Evolutionary conservation across 768 basidiomycete species (phyloP), one percentile per base, ranked within the genome.

Genomic region (Bullera alba): DNA sequence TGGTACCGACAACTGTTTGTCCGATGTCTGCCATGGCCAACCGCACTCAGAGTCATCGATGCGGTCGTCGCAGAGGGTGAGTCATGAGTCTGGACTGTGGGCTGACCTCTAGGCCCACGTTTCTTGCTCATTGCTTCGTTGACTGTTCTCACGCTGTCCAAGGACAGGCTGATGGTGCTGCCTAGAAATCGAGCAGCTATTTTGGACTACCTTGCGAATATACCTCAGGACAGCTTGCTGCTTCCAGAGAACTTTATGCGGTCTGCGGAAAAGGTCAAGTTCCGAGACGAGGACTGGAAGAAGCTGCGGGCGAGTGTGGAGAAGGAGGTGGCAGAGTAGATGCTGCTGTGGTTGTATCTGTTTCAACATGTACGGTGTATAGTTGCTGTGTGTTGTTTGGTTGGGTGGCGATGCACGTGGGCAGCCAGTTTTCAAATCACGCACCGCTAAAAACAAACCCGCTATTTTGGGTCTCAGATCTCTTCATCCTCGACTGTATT

Each of bases 21-120:
- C n/a, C 48, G 66, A n/a, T 56, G 53, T 52, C 48, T 68, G 14
- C 66, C 66, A 26, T 68, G 66, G 66, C 66, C 66, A 5, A 68
- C 66, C 0, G 54, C 61, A 14, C 35, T 68, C 27, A 47, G 66
- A 22, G 57, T 65, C 2, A 58, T 65, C 15, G 66, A 68, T 46
- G 63, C 58, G 16, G 58, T 68, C 6, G 61, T 68, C 12, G 55
- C 60, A 2, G 66, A 68, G 43, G 66, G 66, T 65, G 32, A 56
- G 58, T 47, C 23, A 26, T 34, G 17, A n/a, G 19, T 26, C 19
- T 5, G 19, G 23, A 15, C 12, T 46, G 34, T 21, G 35, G 4
- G 19, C 45, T 36, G 49, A 51, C 46, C 17, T 14, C 16, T 29
- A 67, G 65, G 65, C 25, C 61, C 66, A 3, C 56, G 66, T 16